Base-by-base conservation (phyloP, 805 yeast genomes). In the Suhomyces prunicola region DNA sequence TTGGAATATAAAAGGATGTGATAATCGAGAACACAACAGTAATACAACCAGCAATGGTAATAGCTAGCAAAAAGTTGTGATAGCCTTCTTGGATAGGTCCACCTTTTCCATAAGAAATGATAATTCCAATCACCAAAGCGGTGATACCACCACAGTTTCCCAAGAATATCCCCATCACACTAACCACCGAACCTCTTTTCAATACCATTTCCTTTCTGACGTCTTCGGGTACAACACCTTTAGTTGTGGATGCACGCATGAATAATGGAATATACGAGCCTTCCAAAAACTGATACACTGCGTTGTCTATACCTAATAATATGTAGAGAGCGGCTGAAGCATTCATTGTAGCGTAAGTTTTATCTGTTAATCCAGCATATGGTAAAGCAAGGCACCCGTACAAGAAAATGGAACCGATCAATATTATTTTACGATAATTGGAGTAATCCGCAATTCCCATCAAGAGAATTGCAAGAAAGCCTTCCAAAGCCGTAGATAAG, bases 371-470 rank as follows among this genome's bases (percentile, higher is more conserved):
- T 0, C 69, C 70, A 3, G 67, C 70, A 63, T 66, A 74, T 3
- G 78, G 78, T 7, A 70, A 50, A 0, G 76, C 75, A 44, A 71
- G 51, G 0, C 57, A 39, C 1, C 78, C 78, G 56, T 66, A 73
- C 0, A 67, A 33, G 6, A 57, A 45, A 8, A 73, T 70, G 2
- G 74, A 67, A 2, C 59, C 60, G 29, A 71, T 61, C 47, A 74
- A 60, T 7, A 72, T 52, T 61, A 65, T 61, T 53, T 72, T 74
- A 29, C 72, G 62, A 50, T 68, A 69, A 50, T 69, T 65, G 15
- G 75, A 68, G 57, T 66, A 74, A 52, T 74, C 79, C 5, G 77
- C 78, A 55, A 73, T 59, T 1, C 75, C 72, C 76, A 72, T 72
- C 13, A 73, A 50, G 6, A 71, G 44, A 3, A 73, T 57, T 0